phyloP scores from a whole-genome alignment of 2,329 filamentous ascomycete species.

The Trichoderma semiorbis region DNA sequence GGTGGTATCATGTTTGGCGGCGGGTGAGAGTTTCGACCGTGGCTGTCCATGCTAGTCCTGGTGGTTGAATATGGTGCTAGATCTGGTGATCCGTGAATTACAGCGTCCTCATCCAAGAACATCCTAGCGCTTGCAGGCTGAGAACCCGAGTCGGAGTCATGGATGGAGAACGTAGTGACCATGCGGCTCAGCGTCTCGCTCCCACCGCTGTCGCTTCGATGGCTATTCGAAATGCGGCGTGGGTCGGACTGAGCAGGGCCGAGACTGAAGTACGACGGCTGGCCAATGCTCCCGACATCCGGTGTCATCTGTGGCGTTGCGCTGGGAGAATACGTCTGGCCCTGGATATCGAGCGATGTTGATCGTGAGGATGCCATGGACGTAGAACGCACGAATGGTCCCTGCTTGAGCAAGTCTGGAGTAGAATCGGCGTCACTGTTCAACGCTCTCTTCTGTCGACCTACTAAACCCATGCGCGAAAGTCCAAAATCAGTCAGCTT shows the following conservation, averaged over 20 bases:
- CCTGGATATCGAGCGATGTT: constrained; percentile 85
- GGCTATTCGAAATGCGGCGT: constrained; percentile 66
- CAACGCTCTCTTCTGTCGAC: constrained; percentile 89
- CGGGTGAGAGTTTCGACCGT: constrained; percentile 33
- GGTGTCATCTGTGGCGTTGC: constrained; percentile 86
- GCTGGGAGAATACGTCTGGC: constrained; percentile 68
- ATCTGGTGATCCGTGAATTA: constrained; percentile 74
- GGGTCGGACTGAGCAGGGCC: constrained; percentile 55
- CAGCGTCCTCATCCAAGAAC: constrained; percentile 72
- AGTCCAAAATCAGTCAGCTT: constrained; percentile 97
- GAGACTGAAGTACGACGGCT: constrained; percentile 92
- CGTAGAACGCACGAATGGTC: constrained; percentile 79
- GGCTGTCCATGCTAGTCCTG: constrained; percentile 34
- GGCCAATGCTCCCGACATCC: constrained; percentile 57
- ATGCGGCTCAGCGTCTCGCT: constrained; percentile 82
- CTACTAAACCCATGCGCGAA: constrained; percentile 94
- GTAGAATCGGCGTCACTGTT: constrained; percentile 77
- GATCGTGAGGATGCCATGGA: constrained; percentile 90
- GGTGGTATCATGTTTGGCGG: constrained; percentile 76
- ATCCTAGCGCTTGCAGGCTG: constrained; percentile 49
- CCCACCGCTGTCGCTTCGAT: constrained; percentile 87
- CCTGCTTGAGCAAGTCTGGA: constrained; percentile 88
- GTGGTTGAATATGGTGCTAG: constrained; percentile 47
- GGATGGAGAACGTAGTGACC: constrained; percentile 74
- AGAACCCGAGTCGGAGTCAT: constrained; percentile 51